Percentiles rank a stretch among this genome's conserved stretches.
Evolutionary conservation across 345 rosid genomes (phyloP).

Genomic region (Arabidopsis arenosa): DNA sequence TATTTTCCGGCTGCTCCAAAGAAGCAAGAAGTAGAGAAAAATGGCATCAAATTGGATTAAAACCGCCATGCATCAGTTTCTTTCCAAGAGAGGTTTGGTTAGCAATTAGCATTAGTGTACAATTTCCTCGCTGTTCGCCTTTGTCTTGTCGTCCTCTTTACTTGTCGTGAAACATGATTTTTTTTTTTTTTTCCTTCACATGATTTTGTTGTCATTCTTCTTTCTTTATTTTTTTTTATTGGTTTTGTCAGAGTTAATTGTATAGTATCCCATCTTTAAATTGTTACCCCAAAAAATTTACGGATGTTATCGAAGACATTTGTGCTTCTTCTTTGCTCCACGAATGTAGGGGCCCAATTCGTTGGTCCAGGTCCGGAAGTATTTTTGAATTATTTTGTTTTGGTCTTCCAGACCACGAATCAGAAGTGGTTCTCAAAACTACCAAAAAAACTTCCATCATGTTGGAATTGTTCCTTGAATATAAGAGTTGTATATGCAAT

Average conservation of each 20-base stretch:
- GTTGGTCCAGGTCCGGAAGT: neutral
- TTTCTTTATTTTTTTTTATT: neutral
- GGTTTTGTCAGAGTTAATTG: slow-evolving; percentile 36
- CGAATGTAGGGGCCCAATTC: neutral
- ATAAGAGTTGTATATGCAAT: too few relatives aligned
- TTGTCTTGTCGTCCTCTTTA: neutral
- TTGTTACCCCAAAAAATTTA: neutral
- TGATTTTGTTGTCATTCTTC: slow-evolving; percentile 1
- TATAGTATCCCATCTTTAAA: slow-evolving; percentile 23
- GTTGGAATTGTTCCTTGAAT: too few relatives aligned
- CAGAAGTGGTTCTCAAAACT: neutral
- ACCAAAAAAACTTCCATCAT: too few relatives aligned
- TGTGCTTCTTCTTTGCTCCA: slow-evolving; percentile 9
- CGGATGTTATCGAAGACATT: slow-evolving; percentile 7
- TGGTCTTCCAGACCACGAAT: neutral
- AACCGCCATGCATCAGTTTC: slow-evolving; percentile 19
- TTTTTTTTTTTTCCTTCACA: too few relatives aligned
- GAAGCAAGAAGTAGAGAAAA: slow-evolving; percentile 53
- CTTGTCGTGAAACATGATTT: slow-evolving; percentile 21
- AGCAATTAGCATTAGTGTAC: slow-evolving; percentile 33
- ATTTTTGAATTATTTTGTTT: neutral
- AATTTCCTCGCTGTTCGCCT: slow-evolving; percentile 8
- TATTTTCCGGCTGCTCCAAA: slow-evolving; percentile 80
- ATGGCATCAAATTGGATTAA: slow-evolving; percentile 46
- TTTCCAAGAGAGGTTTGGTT: slow-evolving; percentile 23